A percentile compares a stretch with the other conserved stretches of the same genome.
Evolutionary conservation across 257 asterid species (phyloP).

Genomic region (Salvia splendens): DNA sequence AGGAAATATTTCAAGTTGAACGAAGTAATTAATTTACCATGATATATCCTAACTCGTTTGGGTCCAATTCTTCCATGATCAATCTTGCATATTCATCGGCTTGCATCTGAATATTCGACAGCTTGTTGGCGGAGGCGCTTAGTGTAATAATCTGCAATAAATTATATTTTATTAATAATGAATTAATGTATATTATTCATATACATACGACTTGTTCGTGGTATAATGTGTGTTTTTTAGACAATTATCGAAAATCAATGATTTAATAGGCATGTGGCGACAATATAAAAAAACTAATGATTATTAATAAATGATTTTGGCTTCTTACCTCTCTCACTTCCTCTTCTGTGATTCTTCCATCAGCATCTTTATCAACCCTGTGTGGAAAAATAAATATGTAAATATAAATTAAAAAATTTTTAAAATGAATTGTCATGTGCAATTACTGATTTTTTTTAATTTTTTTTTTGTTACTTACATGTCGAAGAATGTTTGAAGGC

Average conservation of each 20-base stretch:
- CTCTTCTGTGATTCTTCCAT: conserved; percentile 86
- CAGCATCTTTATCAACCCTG: conserved; percentile 99
- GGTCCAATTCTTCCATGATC: conserved; percentile 96
- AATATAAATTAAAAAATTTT: no score
- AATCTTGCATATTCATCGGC: conserved; percentile 93
- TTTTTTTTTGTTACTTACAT: conserved; percentile 60
- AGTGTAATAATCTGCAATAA: conserved; percentile 70
- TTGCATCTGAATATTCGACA: conserved; percentile 81
- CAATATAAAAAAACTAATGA: no score
- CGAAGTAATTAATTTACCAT: no score
- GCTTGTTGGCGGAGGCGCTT: conserved; percentile 94
- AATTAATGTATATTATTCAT: no score
- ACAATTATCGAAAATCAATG: conserved; percentile 13
- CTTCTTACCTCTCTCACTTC: conserved; percentile 86
- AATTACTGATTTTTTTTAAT: neutral
- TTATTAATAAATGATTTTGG: no score
- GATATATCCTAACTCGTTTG: conserved; percentile 66
- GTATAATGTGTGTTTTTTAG: no score
- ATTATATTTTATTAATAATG: no score
- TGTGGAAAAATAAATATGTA: conserved; percentile 4
- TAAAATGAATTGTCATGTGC: conserved; percentile 2
- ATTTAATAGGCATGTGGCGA: no score
- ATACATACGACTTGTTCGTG: no score
- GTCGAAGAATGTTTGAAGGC: conserved; percentile 94
- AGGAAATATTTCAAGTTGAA: no score